Conservation (phyloP, 2,329 filamentous ascomycete genomes). For the Colletotrichum liriopes region DNA sequence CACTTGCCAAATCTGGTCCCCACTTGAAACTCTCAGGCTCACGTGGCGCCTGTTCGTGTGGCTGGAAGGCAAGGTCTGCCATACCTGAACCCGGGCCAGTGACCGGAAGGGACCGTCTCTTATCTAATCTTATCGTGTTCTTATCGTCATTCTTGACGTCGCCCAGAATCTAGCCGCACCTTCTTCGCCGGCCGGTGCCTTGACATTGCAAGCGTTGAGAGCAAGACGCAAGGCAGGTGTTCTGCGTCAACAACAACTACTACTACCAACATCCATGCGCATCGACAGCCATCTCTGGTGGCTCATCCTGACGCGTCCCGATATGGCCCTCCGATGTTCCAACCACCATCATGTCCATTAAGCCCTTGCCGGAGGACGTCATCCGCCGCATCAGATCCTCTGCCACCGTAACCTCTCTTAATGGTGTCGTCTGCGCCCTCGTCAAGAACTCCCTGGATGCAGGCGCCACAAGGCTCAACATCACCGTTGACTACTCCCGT, state of each 20-base stretch:
- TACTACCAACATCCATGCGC: neutral
- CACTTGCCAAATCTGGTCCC: slow-evolving; percentile 1
- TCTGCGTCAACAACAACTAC: neutral
- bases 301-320: slow-evolving; percentile 13
- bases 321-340: slow-evolving; percentile 15
- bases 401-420: slow-evolving; percentile 81
- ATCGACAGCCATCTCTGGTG: slow-evolving; percentile 3
- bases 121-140: slow-evolving; percentile 3
- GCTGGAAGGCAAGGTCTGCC: slow-evolving; percentile 15
- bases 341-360: slow-evolving; percentile 73
- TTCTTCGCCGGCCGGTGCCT: neutral
- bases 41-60: slow-evolving; percentile 15
- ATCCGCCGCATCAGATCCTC: slow-evolving; percentile 89
- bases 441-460: slow-evolving; percentile 91
- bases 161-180: neutral
- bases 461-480: slow-evolving; percentile 75
- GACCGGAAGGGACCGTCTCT: neutral
- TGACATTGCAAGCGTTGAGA: neutral
- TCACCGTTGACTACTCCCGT: slow-evolving; percentile 81
- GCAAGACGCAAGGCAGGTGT: neutral
- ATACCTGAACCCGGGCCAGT: neutral
- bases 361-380: slow-evolving; percentile 78
- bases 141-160: slow-evolving; percentile 5
- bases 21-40: slow-evolving; percentile 18
- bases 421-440: slow-evolving; percentile 79